phyloP scores from a whole-genome alignment of 108 stramenopile genomes.

The Asterionellopsis glacialis region DNA sequence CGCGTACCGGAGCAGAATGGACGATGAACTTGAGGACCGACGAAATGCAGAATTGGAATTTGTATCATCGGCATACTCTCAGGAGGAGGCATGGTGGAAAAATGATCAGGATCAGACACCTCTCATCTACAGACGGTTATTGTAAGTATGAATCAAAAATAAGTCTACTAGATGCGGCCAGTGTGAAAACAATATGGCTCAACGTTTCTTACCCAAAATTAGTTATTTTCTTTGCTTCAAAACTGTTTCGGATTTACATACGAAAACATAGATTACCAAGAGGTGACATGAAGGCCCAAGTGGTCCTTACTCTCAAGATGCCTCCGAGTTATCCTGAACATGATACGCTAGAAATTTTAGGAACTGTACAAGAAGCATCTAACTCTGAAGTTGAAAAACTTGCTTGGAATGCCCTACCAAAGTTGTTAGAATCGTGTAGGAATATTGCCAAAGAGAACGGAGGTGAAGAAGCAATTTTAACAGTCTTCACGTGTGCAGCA shows the following conservation, averaged over 20 bases:
- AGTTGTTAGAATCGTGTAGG: constrained; percentile 30
- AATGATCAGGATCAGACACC: not conserved
- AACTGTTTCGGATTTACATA: no score
- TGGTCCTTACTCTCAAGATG: constrained; percentile 42
- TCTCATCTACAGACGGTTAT: constrained; percentile 30
- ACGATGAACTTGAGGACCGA: constrained; percentile 48
- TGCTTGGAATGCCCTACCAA: constrained; percentile 45
- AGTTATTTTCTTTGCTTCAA: no score
- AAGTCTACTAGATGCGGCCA: no score
- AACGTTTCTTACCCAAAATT: no score
- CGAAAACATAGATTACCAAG: constrained; percentile 7
- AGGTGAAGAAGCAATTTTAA: constrained; percentile 66
- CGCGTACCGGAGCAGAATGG: not conserved
- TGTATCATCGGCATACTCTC: constrained; percentile 43
- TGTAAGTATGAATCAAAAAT: no score
- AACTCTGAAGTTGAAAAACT: constrained; percentile 16
- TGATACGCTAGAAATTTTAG: constrained; percentile 16
- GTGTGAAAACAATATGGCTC: no score
- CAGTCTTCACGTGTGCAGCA: constrained; percentile 51
- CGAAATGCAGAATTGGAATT: constrained; percentile 74
- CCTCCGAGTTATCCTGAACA: constrained; percentile 42
- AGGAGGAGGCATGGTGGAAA: constrained; percentile 60
- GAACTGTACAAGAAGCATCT: not conserved
- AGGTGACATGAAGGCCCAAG: constrained; percentile 3
- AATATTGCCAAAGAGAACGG: constrained; percentile 7